Evolutionary conservation across 352 stramenopile species (phyloP), one percentile per base, ranked within the genome.

Genomic region (Pythium phragmitis): DNA sequence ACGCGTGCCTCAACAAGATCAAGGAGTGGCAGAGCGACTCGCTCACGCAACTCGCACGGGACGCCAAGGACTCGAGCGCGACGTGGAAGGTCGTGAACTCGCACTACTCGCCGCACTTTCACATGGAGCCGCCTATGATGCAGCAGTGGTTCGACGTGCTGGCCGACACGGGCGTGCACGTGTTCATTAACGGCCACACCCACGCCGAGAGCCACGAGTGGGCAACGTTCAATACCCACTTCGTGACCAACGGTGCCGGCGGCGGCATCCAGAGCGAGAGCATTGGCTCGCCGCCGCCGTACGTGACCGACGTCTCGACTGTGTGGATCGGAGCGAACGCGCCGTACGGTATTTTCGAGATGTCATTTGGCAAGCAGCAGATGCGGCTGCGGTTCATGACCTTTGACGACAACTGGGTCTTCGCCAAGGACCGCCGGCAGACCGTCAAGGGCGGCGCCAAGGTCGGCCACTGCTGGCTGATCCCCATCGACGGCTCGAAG

Each of bases 71-170:
- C 11, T 96, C 87, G 0, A 94, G 54, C 30, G 85, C 87, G 14
- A 91, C 82, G 7, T 96, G 82, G 80, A 96, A 94, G 76, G 72
- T 94, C 56, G 79, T 96, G 56, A 96, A 94, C 74, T 93, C 87
- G 69, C 87, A 96, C 73, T 96, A 96, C 76, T 96, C 85, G 53
- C 85, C 87, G 19, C 84, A 93, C 69, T 92, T 92, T 63, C 86
- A 95, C 76, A 95, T 95, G 86, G 64, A 68, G 9, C 83, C 80
- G 28, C 59, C 66, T n/a, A 82, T 87, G 74, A 89, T 89, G 78
- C 58, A 70, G 19, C 73, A 87, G 37, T 84, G 85, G 72, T 87
- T 87, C 57, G 47, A 73, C 2, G 76, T 85, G 71, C 60, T 88
- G 7, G 58, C 70, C 11, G 76, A 72, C 28, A 72, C 65, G 33